phyloP scores from a whole-genome alignment of 164 flowering plant species.

The Vitis cinerea region DNA sequence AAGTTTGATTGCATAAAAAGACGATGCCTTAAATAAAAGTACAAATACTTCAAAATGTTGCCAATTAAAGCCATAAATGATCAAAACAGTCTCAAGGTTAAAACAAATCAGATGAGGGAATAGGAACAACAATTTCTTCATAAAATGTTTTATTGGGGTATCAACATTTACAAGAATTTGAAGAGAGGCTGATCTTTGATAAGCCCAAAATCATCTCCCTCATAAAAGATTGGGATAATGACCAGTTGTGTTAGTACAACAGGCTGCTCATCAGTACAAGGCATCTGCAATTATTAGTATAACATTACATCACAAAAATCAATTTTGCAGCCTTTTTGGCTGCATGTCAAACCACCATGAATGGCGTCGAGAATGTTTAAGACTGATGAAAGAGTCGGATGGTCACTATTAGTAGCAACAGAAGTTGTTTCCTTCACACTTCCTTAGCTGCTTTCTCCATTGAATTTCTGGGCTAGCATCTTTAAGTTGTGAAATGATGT shows the following conservation, averaged over 20 bases:
- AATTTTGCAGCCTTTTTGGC: not conserved
- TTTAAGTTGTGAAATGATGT: not conserved
- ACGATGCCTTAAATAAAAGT: no score
- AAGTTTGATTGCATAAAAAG: no score
- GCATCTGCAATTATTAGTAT: not conserved
- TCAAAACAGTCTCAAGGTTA: no score
- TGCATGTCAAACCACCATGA: not conserved
- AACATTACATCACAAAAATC: slow-evolving; percentile 4
- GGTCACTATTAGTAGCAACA: not conserved
- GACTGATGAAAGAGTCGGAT: not conserved
- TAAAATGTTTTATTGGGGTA: not conserved
- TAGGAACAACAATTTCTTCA: not conserved
- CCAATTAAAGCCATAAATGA: not conserved
- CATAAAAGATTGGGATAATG: slow-evolving; percentile 11
- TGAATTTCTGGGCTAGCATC: not conserved
- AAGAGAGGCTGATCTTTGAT: not conserved
- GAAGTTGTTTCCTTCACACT: not conserved
- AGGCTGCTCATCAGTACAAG: not conserved
- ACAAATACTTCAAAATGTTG: not conserved
- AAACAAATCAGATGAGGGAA: no score
- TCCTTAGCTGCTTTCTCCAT: not conserved
- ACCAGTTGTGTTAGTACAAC: not conserved
- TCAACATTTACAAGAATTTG: slow-evolving; percentile 8
- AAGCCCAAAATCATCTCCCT: not conserved
- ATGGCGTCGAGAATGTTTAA: not conserved